phyloP scores from a whole-genome alignment of 805 yeast species.

The Hanseniaspora guilliermondii region DNA sequence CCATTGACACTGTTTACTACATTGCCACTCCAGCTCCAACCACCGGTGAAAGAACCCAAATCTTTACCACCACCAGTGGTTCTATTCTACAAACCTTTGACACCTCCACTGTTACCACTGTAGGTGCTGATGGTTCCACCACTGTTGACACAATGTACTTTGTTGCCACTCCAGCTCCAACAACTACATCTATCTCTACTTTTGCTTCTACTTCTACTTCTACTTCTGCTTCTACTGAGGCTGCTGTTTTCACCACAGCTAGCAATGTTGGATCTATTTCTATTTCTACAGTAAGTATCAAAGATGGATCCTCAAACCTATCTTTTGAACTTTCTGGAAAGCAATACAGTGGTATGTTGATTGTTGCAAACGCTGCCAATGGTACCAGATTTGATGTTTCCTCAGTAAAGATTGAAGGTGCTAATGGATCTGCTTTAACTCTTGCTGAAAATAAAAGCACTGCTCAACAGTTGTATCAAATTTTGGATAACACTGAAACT shows the following conservation, averaged over 20 bases:
- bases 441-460: background rate
- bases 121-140: background rate
- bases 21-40: constrained; percentile 15
- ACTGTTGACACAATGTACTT: constrained; percentile 15
- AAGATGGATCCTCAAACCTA: background rate
- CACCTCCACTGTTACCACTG: too few relatives aligned
- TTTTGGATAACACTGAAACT: background rate
- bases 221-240: constrained; percentile 7
- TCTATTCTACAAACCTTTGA: too few relatives aligned
- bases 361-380: background rate
- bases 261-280: background rate
- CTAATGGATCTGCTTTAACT: background rate
- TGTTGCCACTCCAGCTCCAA: constrained; percentile 14
- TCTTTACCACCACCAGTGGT: too few relatives aligned
- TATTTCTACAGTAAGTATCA: background rate
- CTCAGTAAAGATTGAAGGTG: background rate
- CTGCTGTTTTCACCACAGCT: background rate
- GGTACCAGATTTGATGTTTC: background rate
- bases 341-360: background rate
- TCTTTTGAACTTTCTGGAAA: background rate
- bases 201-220: constrained; percentile 2
- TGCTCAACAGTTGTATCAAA: background rate
- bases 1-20: constrained; percentile 14
- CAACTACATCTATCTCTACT: too few relatives aligned
- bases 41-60: background rate